Base-by-base conservation (phyloP, 305 asterid species). In the Ruellia speciosa region DNA sequence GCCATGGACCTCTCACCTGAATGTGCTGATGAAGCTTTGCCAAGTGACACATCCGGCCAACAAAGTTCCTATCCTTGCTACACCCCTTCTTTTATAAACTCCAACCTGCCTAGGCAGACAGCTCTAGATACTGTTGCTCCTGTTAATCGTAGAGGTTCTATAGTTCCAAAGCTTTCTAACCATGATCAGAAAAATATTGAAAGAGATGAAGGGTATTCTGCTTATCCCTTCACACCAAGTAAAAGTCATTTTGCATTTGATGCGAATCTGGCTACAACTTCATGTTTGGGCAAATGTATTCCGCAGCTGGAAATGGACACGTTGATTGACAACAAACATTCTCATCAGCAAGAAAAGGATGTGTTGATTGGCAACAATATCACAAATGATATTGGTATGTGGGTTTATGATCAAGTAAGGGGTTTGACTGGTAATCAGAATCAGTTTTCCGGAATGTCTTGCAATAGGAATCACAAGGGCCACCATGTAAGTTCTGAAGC, bases 101-200 rank as follows among this genome's bases (percentile, higher is more conserved):
- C 72, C 40, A 63, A 62, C 59, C 50, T 46, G 52, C 54, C 70
- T 52, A 62, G 16, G 58, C 66, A 54, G 50, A 17, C 62, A 68
- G 73, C 67, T 58, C 50, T 49, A 60, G 63, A 68, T n/a, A n/a
- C n/a, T n/a, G n/a, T n/a, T 56, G 60, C 56, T 58, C 75, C 72
- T 45, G 66, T 52, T 64, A 64, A 66, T 59, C 54, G 52, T 62
- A 58, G 69, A 60, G 67, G 66, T 70, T 63, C 63, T 34, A 49
- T 49, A 50, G 33, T 66, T 66, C 17, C 76, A 48, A 74, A 65
- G 66, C 49, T 12, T 37, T 47, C 68, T 52, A 54, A 47, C 15
- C n/a, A 49, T 20, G 58, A 58, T 62, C 48, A 12, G 55, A 70
- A 63, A 58, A 51, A 55, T 49, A 47, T 33, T 45, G 71, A 60